A percentile compares a stretch with the other conserved stretches of the same genome.
phyloP scores from a whole-genome alignment of 305 asterid genomes.

The Ilex paraguariensis region DNA sequence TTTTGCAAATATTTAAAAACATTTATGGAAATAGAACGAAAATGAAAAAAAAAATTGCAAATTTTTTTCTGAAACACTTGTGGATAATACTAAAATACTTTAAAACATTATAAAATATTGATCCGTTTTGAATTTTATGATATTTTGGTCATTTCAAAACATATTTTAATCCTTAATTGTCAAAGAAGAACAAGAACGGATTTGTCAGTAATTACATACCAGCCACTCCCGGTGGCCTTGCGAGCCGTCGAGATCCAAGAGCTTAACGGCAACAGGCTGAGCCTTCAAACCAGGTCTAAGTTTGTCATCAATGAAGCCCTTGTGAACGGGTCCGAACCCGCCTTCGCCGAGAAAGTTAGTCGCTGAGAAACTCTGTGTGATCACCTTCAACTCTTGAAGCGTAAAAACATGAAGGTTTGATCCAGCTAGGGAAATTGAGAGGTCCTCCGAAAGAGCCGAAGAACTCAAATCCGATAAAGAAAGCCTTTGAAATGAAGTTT shows the following conservation, averaged over 20 bases:
- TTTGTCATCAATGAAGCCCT: slow-evolving; percentile 28
- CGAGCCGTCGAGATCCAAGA: slow-evolving; percentile 18
- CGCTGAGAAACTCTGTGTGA: slow-evolving; percentile 18
- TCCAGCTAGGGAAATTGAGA: slow-evolving; percentile 23
- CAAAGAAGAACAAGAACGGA: too few species aligned
- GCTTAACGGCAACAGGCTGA: slow-evolving; percentile 28
- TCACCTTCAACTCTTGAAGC: slow-evolving; percentile 20
- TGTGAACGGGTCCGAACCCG: slow-evolving; percentile 28
- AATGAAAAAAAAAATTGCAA: too few species aligned
- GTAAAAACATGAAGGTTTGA: slow-evolving; percentile 19
- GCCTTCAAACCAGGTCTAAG: slow-evolving; percentile 26
- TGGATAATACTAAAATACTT: too few species aligned
- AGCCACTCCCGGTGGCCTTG: slow-evolving; percentile 32
- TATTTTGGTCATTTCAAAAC: too few species aligned
- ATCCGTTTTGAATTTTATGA: too few species aligned
- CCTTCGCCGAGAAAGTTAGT: slow-evolving; percentile 27
- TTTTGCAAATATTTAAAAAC: too few species aligned
- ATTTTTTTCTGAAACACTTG: too few species aligned
- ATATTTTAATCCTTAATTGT: too few species aligned
- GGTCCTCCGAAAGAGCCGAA: slow-evolving; percentile 23
- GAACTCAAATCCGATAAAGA: slow-evolving; percentile 16
- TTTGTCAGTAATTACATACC: slow-evolving; percentile 4
- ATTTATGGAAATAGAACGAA: too few species aligned
- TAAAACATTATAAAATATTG: too few species aligned
- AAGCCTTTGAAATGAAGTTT: slow-evolving; percentile 18